Evolutionary conservation across 805 yeast genomes (phyloP).

Genomic region (Debaryomyces maramus): DNA sequence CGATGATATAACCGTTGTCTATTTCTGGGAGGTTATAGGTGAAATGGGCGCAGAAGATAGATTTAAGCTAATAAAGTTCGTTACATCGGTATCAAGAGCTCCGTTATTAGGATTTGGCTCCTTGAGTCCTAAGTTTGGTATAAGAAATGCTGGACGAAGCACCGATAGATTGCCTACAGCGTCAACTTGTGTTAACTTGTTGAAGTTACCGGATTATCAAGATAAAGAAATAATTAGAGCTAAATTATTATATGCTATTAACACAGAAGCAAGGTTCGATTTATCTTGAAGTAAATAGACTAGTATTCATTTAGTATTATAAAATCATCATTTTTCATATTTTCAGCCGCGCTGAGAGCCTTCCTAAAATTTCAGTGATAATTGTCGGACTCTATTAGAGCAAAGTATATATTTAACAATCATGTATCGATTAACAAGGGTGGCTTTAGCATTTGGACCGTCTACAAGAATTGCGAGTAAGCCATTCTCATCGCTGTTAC

Average conservation of each 20-base stretch:
- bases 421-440: not conserved
- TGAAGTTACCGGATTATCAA: slow-evolving; percentile 82
- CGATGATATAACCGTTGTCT: slow-evolving; percentile 55
- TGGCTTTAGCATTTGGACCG: not conserved
- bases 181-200: slow-evolving; percentile 86
- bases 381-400: no score
- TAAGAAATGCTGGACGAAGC: slow-evolving; percentile 63
- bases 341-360: not conserved
- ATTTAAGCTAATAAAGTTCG: slow-evolving; percentile 74
- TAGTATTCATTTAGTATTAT: not conserved
- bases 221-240: slow-evolving; percentile 54
- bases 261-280: slow-evolving; percentile 85
- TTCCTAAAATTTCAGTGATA: no score
- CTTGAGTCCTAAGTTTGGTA: slow-evolving; percentile 76
- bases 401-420: not conserved
- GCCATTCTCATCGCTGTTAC: not conserved
- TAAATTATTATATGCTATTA: slow-evolving; percentile 76
- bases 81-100: slow-evolving; percentile 88
- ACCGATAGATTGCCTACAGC: slow-evolving; percentile 77
- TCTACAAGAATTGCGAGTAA: not conserved
- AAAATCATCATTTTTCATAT: no score
- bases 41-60: slow-evolving; percentile 68
- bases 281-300: slow-evolving; percentile 45
- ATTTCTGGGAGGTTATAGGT: slow-evolving; percentile 74
- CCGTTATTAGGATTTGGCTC: slow-evolving; percentile 85